Evolutionary conservation across 129 eudicot species (phyloP), one percentile per base, ranked within the genome.

Genomic region (Arctium minus): DNA sequence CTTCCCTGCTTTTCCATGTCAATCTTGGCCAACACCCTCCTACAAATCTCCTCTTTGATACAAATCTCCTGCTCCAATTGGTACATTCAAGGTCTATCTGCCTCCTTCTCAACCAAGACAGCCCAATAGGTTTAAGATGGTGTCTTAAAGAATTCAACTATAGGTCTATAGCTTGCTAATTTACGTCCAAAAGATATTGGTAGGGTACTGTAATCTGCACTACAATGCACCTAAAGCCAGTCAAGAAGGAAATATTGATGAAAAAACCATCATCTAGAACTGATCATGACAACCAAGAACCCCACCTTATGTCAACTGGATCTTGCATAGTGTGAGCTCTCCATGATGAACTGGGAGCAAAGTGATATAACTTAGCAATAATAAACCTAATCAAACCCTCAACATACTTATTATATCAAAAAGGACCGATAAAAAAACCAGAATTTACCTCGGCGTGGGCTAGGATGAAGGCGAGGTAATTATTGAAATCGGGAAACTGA

Each of bases 401-500:
- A 3, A 65, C 39, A 77, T 77, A 65, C 11, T 38, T 42, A 7
- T 0, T 4, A 17, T 38, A 74, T 10, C 1, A 32, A 40, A 38
- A 40, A 37, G 33, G 3, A 12, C 7, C 11, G 44, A 44, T 44
- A 62, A 32, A 0, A 75, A 37, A 35, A 5, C 6, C 46, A 37
- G 29, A 60, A 18, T 42, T 22, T 53, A 96, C 99, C 94, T 93
- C 89, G 44, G 97, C 98, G 56, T 89, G 92, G 11, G 99, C 90
- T 48, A 96, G 87, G 76, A 96, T 96, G 82, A 93, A 96, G 60
- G 97, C 90, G 44, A 96, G 99, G 56, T 96, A 93, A 73, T 96
- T 96, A 84, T 96, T 96, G 82, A 96, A 96, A 89, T 96, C 99
- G 39, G 99, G 98, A 72, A 87, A 86, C 85, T 89, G 92, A 36